Evolutionary conservation across 441 rosid genomes (phyloP), one percentile per base, ranked within the genome.

Genomic region (Caryocar brasiliense): DNA sequence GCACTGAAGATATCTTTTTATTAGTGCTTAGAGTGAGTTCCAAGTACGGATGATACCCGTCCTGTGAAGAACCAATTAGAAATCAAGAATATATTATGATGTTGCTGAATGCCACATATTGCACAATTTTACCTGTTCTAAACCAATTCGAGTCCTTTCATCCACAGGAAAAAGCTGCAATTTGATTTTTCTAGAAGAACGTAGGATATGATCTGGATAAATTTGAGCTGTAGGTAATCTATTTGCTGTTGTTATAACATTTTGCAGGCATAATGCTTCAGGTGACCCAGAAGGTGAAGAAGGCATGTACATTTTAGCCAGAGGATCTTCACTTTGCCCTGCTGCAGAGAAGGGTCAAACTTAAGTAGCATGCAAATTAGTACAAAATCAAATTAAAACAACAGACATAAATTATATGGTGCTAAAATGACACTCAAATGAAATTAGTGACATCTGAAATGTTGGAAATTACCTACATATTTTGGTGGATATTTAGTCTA

Each of bases 151-250:
- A 60, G 88, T 86, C 38, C 28, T 53, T 40, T 77, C 78, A 78
- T 91, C 83, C 10, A 72, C 7, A 18, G 98, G 96, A 66, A 84
- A 91, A 12, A 86, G 93, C 74, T 82, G 95, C 74, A 90, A 64
- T 78, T 79, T 86, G 38, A 90, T 66, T 70, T 86, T 90, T 21
- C 50, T 37, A 14, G 58, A 70, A 53, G 59, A 63, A 44, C 17
- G 61, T 48, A 46, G 60, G n/a, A 25, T 39, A 58, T 69, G 72
- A n/a, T 44, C 54, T 12, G 74, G 56, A 54, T 56, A 45, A 43
- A 46, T 58, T 59, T 62, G 24, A n/a, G 47, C 42, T 4, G 15
- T 32, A 14, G 60, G 52, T 21, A 34, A 40, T 50, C 22, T 44
- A 24, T 54, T 62, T 40, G 40, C 39, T 21, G 30, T 41, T 36